phyloP scores from a whole-genome alignment of 805 yeast species.

The Ogataea nonfermentans region DNA sequence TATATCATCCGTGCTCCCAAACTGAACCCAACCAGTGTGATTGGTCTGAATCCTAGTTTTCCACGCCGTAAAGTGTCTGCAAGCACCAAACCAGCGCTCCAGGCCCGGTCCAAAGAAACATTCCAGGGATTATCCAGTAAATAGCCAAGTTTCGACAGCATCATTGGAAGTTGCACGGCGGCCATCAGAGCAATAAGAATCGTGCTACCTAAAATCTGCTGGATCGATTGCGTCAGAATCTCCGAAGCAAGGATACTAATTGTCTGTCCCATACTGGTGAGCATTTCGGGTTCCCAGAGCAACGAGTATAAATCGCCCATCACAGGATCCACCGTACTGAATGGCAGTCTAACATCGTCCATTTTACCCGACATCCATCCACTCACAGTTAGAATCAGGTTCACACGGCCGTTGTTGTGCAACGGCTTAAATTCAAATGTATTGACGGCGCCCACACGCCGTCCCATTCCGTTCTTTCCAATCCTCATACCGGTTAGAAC shows the following conservation, averaged over 20 bases:
- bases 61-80: slow-evolving; percentile 89
- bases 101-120: slow-evolving; percentile 93
- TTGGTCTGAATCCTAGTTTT: slow-evolving; percentile 88
- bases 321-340: slow-evolving; percentile 94
- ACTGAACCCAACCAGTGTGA: slow-evolving; percentile 90
- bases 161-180: slow-evolving; percentile 90
- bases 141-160: slow-evolving; percentile 82
- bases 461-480: slow-evolving; percentile 80
- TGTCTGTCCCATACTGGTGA: slow-evolving; percentile 94
- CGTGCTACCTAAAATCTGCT: slow-evolving; percentile 92
- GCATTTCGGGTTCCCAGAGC: slow-evolving; percentile 98
- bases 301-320: slow-evolving; percentile 95
- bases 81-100: slow-evolving; percentile 89
- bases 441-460: slow-evolving; percentile 86
- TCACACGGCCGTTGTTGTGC: slow-evolving; percentile 86
- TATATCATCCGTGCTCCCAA: slow-evolving; percentile 89
- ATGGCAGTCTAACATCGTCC: slow-evolving; percentile 96
- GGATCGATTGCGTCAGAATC: slow-evolving; percentile 87
- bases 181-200: slow-evolving; percentile 87
- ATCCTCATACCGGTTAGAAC: slow-evolving; percentile 88
- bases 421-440: slow-evolving; percentile 93
- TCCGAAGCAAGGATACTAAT: slow-evolving; percentile 91
- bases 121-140: slow-evolving; percentile 97
- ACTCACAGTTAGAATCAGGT: slow-evolving; percentile 81
- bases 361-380: slow-evolving; percentile 97